Conservation (phyloP, 2,329 filamentous ascomycete species). For the Macrophomina tecta region DNA sequence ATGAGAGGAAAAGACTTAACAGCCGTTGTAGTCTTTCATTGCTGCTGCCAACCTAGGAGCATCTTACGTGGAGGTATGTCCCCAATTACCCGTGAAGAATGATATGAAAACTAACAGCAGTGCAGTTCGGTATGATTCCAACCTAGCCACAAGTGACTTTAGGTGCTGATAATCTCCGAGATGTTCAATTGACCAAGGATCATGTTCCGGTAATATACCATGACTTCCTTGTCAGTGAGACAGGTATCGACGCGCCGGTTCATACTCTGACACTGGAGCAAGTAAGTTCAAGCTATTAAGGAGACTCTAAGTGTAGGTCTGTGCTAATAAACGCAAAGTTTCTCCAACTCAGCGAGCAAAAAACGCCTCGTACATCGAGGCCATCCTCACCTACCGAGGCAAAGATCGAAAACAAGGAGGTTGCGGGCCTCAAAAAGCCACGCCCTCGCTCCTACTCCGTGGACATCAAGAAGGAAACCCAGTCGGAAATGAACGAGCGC, state of each 20-base stretch:
- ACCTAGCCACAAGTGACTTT: not conserved
- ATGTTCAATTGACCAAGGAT: slow-evolving; percentile 98
- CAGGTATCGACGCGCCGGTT: slow-evolving; percentile 94
- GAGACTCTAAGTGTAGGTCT: slow-evolving; percentile 28
- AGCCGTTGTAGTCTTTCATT: slow-evolving; percentile 76
- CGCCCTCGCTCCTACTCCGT: slow-evolving; percentile 65
- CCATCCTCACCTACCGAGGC: slow-evolving; percentile 50
- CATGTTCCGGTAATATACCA: slow-evolving; percentile 98
- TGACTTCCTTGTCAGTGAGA: slow-evolving; percentile 97
- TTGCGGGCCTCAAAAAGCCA: slow-evolving; percentile 27
- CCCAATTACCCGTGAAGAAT: not conserved
- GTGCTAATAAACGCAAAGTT: slow-evolving; percentile 55
- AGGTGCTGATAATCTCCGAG: slow-evolving; percentile 52
- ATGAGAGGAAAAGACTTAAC: slow-evolving; percentile 29
- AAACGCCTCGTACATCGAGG: slow-evolving; percentile 54
- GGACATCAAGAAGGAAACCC: slow-evolving; percentile 55
- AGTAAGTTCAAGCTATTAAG: slow-evolving; percentile 31
- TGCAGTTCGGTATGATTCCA: slow-evolving; percentile 35
- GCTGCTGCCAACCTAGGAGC: slow-evolving; percentile 91
- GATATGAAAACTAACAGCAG: slow-evolving; percentile 26
- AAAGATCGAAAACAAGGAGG: slow-evolving; percentile 30
- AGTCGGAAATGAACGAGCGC: slow-evolving; percentile 72
- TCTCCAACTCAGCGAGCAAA: slow-evolving; percentile 76
- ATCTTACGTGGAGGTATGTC: slow-evolving; percentile 67
- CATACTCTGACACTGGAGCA: slow-evolving; percentile 95